These are phyloP conservation scores for Coccomyxa sp. DNA, from an alignment of 139 green algal genomes.

Conservation along the genomic window DNA sequence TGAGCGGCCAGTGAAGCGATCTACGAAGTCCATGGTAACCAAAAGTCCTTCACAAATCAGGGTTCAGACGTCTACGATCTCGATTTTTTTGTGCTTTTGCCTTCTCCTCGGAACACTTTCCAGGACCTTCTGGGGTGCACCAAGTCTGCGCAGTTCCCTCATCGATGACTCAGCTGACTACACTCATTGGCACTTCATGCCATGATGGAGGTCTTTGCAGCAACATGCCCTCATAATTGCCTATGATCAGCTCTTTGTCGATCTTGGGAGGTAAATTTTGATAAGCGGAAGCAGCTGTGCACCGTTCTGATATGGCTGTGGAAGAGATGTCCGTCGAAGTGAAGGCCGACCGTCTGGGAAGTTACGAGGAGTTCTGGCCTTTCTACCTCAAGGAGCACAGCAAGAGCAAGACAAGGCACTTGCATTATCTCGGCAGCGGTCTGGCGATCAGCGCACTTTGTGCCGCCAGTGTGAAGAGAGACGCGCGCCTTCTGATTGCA, in stretches of 20 bases:
- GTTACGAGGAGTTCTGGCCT: background rate
- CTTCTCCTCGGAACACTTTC: background rate
- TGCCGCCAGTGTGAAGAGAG: background rate
- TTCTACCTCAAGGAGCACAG: constrained; percentile 4
- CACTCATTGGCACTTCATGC: background rate
- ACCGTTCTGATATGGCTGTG: background rate
- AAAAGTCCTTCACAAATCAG: too few species aligned
- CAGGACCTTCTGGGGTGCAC: background rate
- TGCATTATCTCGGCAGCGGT: constrained; percentile 1
- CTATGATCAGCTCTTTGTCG: background rate
- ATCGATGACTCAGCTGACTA: background rate
- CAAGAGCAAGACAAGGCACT: background rate
- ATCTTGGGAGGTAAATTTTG: background rate
- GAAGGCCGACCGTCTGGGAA: background rate
- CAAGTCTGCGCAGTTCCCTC: background rate
- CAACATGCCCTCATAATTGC: background rate
- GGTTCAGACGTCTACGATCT: background rate
- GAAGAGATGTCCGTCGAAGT: background rate
- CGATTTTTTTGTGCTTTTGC: background rate
- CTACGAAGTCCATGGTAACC: constrained; percentile 16
- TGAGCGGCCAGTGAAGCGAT: background rate
- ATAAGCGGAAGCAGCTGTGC: background rate
- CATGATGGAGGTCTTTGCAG: background rate
- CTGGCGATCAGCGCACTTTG: background rate
- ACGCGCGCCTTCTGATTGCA: background rate